Conservation (phyloP, 768 basidiomycete species). For the Naematelia aurantialba region DNA sequence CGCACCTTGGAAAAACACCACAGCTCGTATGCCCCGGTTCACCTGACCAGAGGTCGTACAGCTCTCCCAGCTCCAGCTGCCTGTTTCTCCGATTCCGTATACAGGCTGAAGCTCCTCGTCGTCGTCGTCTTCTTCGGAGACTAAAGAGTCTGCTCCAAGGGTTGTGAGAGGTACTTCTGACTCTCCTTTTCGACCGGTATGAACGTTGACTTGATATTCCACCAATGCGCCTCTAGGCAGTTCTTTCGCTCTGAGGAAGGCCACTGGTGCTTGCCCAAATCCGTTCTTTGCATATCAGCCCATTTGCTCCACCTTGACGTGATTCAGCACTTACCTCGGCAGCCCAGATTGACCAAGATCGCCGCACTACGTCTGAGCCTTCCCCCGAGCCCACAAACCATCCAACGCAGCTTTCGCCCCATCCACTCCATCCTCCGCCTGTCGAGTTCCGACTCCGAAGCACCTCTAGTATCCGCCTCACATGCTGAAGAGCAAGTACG, state of each 20-base stretch:
- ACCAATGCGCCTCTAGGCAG: constrained; percentile 51
- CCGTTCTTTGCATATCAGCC: constrained; percentile 22
- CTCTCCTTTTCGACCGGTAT: constrained; percentile 37
- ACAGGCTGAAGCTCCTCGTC: constrained; percentile 25
- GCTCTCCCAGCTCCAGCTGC: constrained; percentile 21
- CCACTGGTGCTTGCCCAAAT: constrained; percentile 26
- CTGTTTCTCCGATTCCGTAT: constrained; percentile 1
- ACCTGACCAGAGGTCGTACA: constrained; percentile 9
- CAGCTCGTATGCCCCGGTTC: constrained; percentile 14
- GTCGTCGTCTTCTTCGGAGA: constrained; percentile 27
- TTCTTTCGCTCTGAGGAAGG: constrained; percentile 46
- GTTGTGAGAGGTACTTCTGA: too few relatives aligned
- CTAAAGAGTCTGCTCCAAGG: constrained; percentile 10
- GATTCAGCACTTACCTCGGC: constrained; percentile 28
- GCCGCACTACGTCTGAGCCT: constrained; percentile 22
- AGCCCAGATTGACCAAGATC: constrained; percentile 41
- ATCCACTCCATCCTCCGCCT: constrained; percentile 62
- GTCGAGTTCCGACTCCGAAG: constrained; percentile 55
- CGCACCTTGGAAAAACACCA: constrained; percentile 19
- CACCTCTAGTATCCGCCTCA: constrained; percentile 62
- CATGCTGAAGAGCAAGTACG: constrained; percentile 76
- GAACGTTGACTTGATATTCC: constrained; percentile 52
- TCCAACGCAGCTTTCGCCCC: constrained; percentile 64
- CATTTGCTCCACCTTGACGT: background rate
- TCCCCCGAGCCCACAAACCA: constrained; percentile 57